phyloP scores from a whole-genome alignment of 768 basidiomycete genomes.

The Naganishia kalamii region DNA sequence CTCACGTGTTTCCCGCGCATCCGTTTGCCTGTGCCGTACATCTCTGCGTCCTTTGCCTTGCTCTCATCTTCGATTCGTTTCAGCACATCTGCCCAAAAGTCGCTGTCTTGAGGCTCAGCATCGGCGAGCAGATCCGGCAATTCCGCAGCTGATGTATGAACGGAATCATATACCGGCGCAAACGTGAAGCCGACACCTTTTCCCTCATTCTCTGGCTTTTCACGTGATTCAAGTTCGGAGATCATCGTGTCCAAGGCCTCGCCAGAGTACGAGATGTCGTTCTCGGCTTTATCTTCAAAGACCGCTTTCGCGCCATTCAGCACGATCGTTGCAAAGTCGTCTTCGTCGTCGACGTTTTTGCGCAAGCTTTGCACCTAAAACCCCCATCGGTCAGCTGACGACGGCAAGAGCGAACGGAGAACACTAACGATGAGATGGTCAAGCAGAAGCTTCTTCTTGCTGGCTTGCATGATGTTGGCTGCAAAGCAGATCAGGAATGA shows the following conservation, averaged over 20 bases:
- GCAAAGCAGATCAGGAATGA: background rate
- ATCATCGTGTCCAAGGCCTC: constrained; percentile 79
- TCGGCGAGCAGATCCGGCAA: constrained; percentile 5
- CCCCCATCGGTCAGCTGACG: constrained; percentile 22
- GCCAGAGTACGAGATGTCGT: constrained; percentile 65
- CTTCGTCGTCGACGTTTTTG: constrained; percentile 63
- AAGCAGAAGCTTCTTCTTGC: constrained; percentile 90
- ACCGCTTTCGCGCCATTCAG: constrained; percentile 81
- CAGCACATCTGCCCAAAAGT: constrained; percentile 19
- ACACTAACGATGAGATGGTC: constrained; percentile 78
- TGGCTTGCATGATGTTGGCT: constrained; percentile 87
- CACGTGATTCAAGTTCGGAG: constrained; percentile 62
- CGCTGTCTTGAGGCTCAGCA: constrained; percentile 6
- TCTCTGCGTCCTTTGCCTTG: constrained; percentile 4
- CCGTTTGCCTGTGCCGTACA: constrained; percentile 21
- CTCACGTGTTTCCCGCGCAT: constrained; percentile 2
- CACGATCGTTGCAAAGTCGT: constrained; percentile 73
- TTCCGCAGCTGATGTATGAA: constrained; percentile 7
- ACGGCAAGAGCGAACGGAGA: background rate
- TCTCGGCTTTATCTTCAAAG: constrained; percentile 56
- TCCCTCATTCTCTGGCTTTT: background rate
- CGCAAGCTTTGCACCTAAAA: constrained; percentile 70
- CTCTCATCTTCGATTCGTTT: constrained; percentile 18
- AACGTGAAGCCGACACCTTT: constrained; percentile 19
- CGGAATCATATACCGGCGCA: constrained; percentile 23